A percentile compares a stretch with the other conserved stretches of the same genome.
Evolutionary conservation across 1,139 yeast genomes (phyloP).

Genomic region (Petasospora rhodanensis): DNA sequence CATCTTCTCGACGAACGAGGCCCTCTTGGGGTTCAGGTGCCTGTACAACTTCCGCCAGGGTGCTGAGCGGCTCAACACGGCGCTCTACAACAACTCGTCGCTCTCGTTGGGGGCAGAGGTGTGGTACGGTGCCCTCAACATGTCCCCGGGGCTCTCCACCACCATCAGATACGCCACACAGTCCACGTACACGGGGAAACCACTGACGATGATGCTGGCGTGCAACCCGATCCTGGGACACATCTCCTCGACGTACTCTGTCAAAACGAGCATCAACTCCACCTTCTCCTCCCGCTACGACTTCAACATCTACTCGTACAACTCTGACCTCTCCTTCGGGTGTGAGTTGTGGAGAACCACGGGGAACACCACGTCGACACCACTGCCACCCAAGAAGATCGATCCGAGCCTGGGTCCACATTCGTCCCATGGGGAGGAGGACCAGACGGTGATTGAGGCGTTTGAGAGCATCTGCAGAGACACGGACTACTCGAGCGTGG

Average conservation of each 20-base stretch:
- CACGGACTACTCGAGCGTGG: slow-evolving; percentile 61
- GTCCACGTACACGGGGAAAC: slow-evolving; percentile 83
- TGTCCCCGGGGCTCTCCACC: slow-evolving; percentile 82
- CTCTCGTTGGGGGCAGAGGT: slow-evolving; percentile 79
- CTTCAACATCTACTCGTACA: slow-evolving; percentile 86
- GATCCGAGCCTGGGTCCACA: slow-evolving; percentile 30
- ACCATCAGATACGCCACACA: slow-evolving; percentile 83
- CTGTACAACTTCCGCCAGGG: slow-evolving; percentile 62
- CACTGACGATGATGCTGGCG: slow-evolving; percentile 82
- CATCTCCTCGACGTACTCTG: slow-evolving; percentile 82
- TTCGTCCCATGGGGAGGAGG: slow-evolving; percentile 26
- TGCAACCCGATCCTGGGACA: slow-evolving; percentile 91
- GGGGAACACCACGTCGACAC: neutral
- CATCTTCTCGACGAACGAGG: slow-evolving; percentile 84
- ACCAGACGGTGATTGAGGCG: slow-evolving; percentile 45
- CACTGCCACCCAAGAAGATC: slow-evolving; percentile 26
- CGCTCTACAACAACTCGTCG: slow-evolving; percentile 37
- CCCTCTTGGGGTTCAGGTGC: slow-evolving; percentile 77
- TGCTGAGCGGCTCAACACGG: slow-evolving; percentile 33
- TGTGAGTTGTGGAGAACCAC: slow-evolving; percentile 66
- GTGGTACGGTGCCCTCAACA: slow-evolving; percentile 81
- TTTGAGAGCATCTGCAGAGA: slow-evolving; percentile 49
- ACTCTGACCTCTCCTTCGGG: slow-evolving; percentile 82
- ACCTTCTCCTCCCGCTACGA: slow-evolving; percentile 84
- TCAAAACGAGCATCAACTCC: slow-evolving; percentile 70